Conservation (phyloP, 2,329 filamentous ascomycete genomes). For the Hypoxylon sp. region DNA sequence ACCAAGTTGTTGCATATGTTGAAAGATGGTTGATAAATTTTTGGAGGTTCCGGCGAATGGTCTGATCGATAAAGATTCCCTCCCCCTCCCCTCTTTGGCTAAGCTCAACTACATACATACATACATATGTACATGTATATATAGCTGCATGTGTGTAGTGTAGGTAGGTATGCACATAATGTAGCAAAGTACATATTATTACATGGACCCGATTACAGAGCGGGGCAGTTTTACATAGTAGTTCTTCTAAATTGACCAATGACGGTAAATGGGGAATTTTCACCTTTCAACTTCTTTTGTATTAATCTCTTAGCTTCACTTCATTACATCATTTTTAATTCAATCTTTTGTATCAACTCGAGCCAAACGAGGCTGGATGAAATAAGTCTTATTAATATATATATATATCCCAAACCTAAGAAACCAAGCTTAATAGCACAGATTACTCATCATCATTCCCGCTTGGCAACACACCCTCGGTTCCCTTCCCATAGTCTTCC, state of each 20-base stretch:
- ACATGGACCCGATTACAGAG: no score
- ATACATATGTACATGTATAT: not conserved
- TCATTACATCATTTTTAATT: not conserved
- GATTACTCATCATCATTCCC: slow-evolving; percentile 46
- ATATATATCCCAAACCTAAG: no score
- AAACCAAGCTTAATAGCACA: not conserved
- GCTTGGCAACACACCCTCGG: slow-evolving; percentile 49
- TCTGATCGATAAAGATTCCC: slow-evolving; percentile 28
- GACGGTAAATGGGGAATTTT: not conserved
- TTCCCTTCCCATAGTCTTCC: slow-evolving; percentile 50
- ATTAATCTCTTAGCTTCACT: not conserved
- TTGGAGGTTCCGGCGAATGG: slow-evolving; percentile 32
- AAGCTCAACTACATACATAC: no score
- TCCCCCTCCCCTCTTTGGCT: not conserved
- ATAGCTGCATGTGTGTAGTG: no score
- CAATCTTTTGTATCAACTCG: no score
- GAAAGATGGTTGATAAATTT: slow-evolving; percentile 27
- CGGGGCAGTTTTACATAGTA: not conserved
- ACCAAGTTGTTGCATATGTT: slow-evolving; percentile 12
- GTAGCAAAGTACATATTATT: no score
- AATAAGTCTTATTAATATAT: no score
- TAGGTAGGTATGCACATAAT: no score
- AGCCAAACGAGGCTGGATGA: no score
- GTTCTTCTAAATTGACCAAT: slow-evolving; percentile 8
- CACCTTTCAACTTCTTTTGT: not conserved